A percentile compares a stretch with the other conserved stretches of the same genome.
phyloP scores from a whole-genome alignment of 1,284 basidiomycete genomes.

The Meripilus lineatus region DNA sequence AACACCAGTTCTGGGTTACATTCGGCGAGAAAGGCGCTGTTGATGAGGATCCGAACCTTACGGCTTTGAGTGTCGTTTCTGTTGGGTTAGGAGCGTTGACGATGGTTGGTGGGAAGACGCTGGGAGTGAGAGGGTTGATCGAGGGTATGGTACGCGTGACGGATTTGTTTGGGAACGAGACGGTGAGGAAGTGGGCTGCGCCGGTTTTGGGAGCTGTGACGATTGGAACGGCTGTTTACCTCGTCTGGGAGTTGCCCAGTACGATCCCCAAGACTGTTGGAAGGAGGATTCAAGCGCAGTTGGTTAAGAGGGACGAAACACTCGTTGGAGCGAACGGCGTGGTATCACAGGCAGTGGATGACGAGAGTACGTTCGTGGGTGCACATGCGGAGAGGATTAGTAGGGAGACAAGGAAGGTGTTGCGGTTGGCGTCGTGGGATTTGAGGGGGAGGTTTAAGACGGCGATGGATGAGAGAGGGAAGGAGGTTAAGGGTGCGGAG shows the following conservation, averaged over 20 bases:
- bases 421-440: slow-evolving; percentile 92
- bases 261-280: slow-evolving; percentile 93
- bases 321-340: no score
- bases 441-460: slow-evolving; percentile 78
- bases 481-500: slow-evolving; percentile 79
- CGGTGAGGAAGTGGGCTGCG: slow-evolving; percentile 82
- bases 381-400: slow-evolving; percentile 70
- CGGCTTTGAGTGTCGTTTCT: slow-evolving; percentile 69
- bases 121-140: slow-evolving; percentile 76
- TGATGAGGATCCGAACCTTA: slow-evolving; percentile 54
- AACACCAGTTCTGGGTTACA: slow-evolving; percentile 71
- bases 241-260: slow-evolving; percentile 85
- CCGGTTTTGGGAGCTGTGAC: slow-evolving; percentile 78
- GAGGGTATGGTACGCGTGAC: slow-evolving; percentile 72
- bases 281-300: slow-evolving; percentile 62
- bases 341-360: slow-evolving; percentile 30
- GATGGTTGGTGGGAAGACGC: slow-evolving; percentile 76
- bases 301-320: slow-evolving; percentile 46
- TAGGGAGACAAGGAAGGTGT: slow-evolving; percentile 91
- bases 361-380: slow-evolving; percentile 57
- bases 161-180: slow-evolving; percentile 82
- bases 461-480: slow-evolving; percentile 74
- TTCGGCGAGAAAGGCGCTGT: slow-evolving; percentile 46
- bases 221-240: slow-evolving; percentile 76
- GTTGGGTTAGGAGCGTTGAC: slow-evolving; percentile 85